Conservation (phyloP, 1,284 basidiomycete genomes). For the Tilletia walkeri region DNA sequence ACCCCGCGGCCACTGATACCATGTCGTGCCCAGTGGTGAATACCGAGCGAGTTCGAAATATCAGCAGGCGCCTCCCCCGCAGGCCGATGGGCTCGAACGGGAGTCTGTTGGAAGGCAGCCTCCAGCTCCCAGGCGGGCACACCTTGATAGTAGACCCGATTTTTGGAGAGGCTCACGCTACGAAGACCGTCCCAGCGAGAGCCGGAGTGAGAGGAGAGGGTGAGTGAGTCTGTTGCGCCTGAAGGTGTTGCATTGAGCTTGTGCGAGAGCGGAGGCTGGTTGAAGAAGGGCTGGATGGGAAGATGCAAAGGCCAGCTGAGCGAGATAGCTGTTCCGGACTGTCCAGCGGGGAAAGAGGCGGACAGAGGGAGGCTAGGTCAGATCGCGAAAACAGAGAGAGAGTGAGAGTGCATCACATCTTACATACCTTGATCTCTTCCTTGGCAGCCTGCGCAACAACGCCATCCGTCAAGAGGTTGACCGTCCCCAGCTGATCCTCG, state of each 20-base stretch:
- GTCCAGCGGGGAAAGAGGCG: slow-evolving; percentile 39
- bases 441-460: slow-evolving; percentile 65
- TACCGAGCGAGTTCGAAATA: slow-evolving; percentile 30
- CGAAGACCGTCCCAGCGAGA: slow-evolving; percentile 70
- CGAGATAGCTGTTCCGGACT: slow-evolving; percentile 41
- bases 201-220: slow-evolving; percentile 65
- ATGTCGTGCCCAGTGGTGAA: slow-evolving; percentile 62
- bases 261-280: slow-evolving; percentile 33
- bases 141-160: slow-evolving; percentile 44
- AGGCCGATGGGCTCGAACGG: slow-evolving; percentile 26
- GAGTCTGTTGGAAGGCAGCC: slow-evolving; percentile 28
- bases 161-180: slow-evolving; percentile 48
- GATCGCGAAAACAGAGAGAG: neutral
- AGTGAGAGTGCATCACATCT: neutral
- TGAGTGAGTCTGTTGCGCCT: slow-evolving; percentile 21
- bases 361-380: neutral
- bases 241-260: slow-evolving; percentile 14
- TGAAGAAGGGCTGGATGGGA: slow-evolving; percentile 41
- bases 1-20: slow-evolving; percentile 72
- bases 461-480: slow-evolving; percentile 68
- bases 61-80: slow-evolving; percentile 22
- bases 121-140: slow-evolving; percentile 34
- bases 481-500: slow-evolving; percentile 69
- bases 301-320: slow-evolving; percentile 47
- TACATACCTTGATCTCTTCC: slow-evolving; percentile 63